phyloP scores from a whole-genome alignment of 2,329 filamentous ascomycete genomes.

The Trichoderma citrinoviride region DNA sequence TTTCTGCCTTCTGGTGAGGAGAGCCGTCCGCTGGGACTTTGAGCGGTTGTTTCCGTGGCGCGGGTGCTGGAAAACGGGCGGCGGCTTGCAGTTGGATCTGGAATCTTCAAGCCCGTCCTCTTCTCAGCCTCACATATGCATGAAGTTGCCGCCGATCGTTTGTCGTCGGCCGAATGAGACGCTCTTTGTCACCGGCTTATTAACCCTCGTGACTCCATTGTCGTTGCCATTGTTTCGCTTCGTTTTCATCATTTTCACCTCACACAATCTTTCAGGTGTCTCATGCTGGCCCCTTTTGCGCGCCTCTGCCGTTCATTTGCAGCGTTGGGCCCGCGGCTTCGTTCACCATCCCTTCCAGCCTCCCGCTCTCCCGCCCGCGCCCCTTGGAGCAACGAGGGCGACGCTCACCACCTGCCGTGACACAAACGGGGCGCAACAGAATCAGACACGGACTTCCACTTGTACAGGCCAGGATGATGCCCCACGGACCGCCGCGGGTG shows the following conservation, averaged over 20 bases:
- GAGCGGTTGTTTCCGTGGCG: conserved; percentile 4
- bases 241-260: background rate
- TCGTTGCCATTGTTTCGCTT: background rate
- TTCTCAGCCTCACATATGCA: conserved; percentile 15
- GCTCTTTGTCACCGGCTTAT: background rate
- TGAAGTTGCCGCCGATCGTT: background rate
- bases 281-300: background rate
- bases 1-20: background rate
- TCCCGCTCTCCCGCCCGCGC: too few species aligned
- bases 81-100: background rate
- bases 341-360: background rate
- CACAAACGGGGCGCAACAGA: background rate
- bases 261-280: background rate
- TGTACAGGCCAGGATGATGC: conserved; percentile 13
- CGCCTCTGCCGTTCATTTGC: background rate
- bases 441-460: background rate
- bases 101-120: background rate
- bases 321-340: conserved; percentile 1
- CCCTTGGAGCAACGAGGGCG: too few species aligned
- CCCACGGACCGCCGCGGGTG: background rate
- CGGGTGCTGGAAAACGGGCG: background rate
- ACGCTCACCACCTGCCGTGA: background rate
- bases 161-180: background rate
- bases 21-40: background rate
- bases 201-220: background rate